Percentiles rank a stretch among this genome's conserved stretches.
phyloP scores from a whole-genome alignment of 768 basidiomycete genomes.

The Cystofilobasidium capitatum region DNA sequence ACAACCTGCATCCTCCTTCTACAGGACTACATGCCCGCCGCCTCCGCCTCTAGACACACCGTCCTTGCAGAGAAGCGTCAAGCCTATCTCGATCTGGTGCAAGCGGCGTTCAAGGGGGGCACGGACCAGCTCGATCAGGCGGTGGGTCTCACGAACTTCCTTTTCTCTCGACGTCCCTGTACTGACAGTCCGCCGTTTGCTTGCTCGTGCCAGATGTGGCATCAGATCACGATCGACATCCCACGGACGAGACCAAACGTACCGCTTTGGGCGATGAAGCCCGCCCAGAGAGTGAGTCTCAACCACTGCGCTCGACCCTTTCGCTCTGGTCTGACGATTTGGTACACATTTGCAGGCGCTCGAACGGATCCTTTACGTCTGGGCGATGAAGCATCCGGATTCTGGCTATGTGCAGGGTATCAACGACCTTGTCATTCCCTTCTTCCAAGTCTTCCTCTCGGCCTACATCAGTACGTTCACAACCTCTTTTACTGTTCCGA shows the following conservation, averaged over 20 bases:
- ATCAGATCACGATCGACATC: constrained; percentile 97
- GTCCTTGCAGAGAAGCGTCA: constrained; percentile 71
- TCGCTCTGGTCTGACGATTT: not conserved
- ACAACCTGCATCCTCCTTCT: constrained; percentile 15
- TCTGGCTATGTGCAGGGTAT: constrained; percentile 99
- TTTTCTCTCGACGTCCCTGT: not conserved
- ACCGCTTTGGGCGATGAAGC: constrained; percentile 76
- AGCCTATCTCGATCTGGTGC: constrained; percentile 82
- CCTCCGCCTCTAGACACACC: constrained; percentile 61
- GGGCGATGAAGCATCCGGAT: constrained; percentile 97
- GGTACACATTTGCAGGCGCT: constrained; percentile 52
- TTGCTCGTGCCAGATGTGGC: constrained; percentile 62
- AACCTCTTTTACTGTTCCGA: not conserved
- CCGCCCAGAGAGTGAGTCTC: constrained; percentile 72
- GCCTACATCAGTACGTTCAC: constrained; percentile 73
- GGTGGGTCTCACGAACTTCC: constrained; percentile 25
- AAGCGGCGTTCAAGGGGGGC: constrained; percentile 78
- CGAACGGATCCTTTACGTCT: constrained; percentile 92
- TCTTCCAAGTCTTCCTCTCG: constrained; percentile 93
- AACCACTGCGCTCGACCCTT: not conserved
- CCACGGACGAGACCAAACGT: constrained; percentile 90
- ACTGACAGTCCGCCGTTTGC: not conserved
- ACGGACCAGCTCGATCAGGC: constrained; percentile 76
- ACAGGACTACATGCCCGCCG: constrained; percentile 86
- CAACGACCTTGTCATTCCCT: constrained; percentile 94